Evolutionary conservation across 2,329 filamentous ascomycete genomes (phyloP).

Genomic region (Metarhizium anisopliae): DNA sequence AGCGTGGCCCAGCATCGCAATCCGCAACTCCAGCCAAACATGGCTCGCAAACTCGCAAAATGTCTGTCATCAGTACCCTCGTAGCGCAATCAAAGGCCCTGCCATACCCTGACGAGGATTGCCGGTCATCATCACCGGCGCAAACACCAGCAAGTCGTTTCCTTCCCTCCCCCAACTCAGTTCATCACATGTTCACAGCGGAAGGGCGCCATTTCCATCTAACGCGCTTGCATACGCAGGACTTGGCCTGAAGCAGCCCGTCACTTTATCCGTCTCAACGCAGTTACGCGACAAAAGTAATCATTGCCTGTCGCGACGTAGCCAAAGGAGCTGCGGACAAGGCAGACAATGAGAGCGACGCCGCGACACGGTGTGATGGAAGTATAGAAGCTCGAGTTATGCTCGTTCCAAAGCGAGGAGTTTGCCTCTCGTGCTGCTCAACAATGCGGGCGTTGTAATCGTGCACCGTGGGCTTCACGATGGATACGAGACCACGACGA

Average conservation of each 20-base stretch:
- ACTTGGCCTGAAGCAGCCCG: slow-evolving; percentile 33
- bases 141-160: slow-evolving; percentile 22
- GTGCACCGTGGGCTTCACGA: slow-evolving; percentile 16
- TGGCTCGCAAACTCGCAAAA: no score
- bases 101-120: slow-evolving; percentile 22
- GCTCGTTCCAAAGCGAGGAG: slow-evolving; percentile 23
- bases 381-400: slow-evolving; percentile 36
- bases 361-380: slow-evolving; percentile 19
- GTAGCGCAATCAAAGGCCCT: slow-evolving; percentile 16
- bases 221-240: not conserved
- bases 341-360: slow-evolving; percentile 23
- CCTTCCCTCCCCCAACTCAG: not conserved
- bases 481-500: slow-evolving; percentile 32
- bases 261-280: slow-evolving; percentile 29
- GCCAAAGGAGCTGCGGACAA: slow-evolving; percentile 32
- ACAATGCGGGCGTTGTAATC: slow-evolving; percentile 26
- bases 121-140: slow-evolving; percentile 32
- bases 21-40: no score
- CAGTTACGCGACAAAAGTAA: slow-evolving; percentile 26
- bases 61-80: not conserved
- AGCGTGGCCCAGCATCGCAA: no score
- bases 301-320: slow-evolving; percentile 31
- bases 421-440: slow-evolving; percentile 34
- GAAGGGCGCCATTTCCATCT: not conserved
- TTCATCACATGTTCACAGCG: no score